Conservation (phyloP, 2,329 filamentous ascomycete genomes). For the Cercospora sesami region DNA sequence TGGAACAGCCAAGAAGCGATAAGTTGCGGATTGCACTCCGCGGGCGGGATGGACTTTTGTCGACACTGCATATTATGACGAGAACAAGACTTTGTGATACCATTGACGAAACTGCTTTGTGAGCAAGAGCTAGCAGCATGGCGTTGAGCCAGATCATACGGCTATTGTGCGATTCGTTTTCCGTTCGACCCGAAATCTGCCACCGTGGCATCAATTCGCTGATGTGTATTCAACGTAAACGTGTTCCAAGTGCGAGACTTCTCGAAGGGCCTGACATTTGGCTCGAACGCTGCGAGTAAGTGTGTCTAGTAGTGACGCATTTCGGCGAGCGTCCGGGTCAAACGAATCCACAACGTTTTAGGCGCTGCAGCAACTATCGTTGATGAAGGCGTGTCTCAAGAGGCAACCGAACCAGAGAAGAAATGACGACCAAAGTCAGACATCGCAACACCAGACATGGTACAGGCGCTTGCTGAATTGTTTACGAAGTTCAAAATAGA, state of each 20-base stretch:
- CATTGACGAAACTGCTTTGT: not conserved
- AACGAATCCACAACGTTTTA: not conserved
- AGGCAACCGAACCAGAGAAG: not conserved
- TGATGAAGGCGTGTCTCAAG: not conserved
- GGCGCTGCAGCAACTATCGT: not conserved
- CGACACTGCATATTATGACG: not conserved
- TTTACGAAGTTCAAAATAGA: not conserved
- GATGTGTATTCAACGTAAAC: not conserved
- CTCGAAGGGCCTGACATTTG: not conserved
- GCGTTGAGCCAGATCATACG: not conserved
- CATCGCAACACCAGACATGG: not conserved
- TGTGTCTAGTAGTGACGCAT: not conserved
- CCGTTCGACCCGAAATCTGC: not conserved
- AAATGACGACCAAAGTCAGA: not conserved
- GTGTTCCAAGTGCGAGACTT: not conserved
- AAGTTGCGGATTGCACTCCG: not conserved
- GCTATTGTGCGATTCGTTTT: not conserved
- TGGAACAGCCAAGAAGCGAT: constrained; percentile 69
- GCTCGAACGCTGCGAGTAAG: not conserved
- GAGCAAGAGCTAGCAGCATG: not conserved
- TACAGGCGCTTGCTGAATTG: not conserved
- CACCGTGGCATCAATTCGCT: not conserved
- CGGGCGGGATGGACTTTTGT: not conserved
- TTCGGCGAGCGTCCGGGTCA: not conserved
- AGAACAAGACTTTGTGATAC: constrained; percentile 14